These are phyloP conservation scores for Thozetella sp. DNA, from an alignment of 495 filamentous ascomycete genomes.

Conservation along the genomic window DNA sequence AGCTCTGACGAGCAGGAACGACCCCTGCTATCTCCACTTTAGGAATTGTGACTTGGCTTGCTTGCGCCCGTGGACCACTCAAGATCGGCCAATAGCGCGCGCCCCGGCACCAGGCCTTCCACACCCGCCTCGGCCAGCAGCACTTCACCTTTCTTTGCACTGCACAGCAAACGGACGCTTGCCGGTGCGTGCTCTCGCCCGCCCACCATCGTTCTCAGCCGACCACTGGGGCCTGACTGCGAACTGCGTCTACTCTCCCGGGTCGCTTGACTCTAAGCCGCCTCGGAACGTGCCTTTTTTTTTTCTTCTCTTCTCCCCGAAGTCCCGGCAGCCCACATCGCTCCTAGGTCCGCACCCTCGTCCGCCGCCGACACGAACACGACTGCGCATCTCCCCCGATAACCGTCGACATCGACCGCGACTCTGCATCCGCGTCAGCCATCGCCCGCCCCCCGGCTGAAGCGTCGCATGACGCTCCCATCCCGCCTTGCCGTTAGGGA, in stretches of 20 bases:
- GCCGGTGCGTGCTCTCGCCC: not conserved
- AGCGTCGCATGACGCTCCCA: constrained; percentile 14
- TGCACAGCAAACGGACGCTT: not conserved
- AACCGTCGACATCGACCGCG: not conserved
- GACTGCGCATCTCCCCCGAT: constrained; percentile 2
- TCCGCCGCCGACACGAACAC: not conserved
- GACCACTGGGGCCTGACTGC: not conserved
- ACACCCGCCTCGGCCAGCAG: not conserved
- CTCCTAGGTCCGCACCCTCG: not conserved
- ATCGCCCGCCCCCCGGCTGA: not conserved
- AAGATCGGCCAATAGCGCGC: not conserved
- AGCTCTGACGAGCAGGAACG: not conserved
- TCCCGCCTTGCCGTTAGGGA: constrained; percentile 20
- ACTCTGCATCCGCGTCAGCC: constrained; percentile 1
- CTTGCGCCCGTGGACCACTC: no score
- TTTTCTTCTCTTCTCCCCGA: no score
- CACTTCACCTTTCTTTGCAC: not conserved
- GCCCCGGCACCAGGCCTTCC: not conserved
- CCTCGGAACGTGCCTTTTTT: constrained; percentile 1
- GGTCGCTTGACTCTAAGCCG: not conserved
- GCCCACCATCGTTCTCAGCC: not conserved
- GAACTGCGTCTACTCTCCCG: not conserved
- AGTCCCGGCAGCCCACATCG: not conserved
- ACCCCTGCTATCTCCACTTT: constrained; percentile 1
- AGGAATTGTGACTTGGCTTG: not conserved